Evolutionary conservation across 2,329 filamentous ascomycete species (phyloP).

Genomic region (Aspergillus ruber): DNA sequence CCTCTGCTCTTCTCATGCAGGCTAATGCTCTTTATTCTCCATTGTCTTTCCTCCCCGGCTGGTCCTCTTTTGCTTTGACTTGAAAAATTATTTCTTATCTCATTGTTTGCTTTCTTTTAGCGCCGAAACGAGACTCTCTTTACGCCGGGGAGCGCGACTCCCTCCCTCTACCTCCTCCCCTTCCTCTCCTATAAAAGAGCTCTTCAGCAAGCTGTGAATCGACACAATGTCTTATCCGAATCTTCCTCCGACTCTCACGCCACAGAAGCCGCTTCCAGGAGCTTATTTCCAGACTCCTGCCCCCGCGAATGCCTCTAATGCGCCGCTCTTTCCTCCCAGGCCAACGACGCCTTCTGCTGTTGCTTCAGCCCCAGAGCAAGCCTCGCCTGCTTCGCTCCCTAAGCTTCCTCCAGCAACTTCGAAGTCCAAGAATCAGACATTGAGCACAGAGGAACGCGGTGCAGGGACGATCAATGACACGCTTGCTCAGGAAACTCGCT

Average conservation of each 20-base stretch:
- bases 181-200: background rate
- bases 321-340: slow-evolving; percentile 27
- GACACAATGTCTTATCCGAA: slow-evolving; percentile 37
- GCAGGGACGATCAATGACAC: slow-evolving; percentile 77
- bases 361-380: slow-evolving; percentile 18
- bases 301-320: slow-evolving; percentile 30
- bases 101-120: slow-evolving; percentile 5
- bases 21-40: slow-evolving; percentile 9
- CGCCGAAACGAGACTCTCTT: slow-evolving; percentile 11
- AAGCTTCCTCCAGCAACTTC: slow-evolving; percentile 31
- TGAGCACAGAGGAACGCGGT: slow-evolving; percentile 70
- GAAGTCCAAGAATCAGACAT: slow-evolving; percentile 43
- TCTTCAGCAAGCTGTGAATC: slow-evolving; percentile 7
- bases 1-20: background rate
- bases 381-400: slow-evolving; percentile 26
- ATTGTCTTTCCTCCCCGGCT: slow-evolving; percentile 12
- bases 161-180: slow-evolving; percentile 3
- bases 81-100: slow-evolving; percentile 1
- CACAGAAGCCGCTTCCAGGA: slow-evolving; percentile 35
- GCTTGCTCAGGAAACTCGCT: slow-evolving; percentile 68
- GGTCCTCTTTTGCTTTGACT: slow-evolving; percentile 1
- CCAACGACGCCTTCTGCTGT: slow-evolving; percentile 20
- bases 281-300: slow-evolving; percentile 38
- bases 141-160: slow-evolving; percentile 19
- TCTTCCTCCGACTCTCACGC: slow-evolving; percentile 29